Base-by-base conservation (phyloP, 2,329 filamentous ascomycete species). In the Amylocarpus encephaloides region DNA sequence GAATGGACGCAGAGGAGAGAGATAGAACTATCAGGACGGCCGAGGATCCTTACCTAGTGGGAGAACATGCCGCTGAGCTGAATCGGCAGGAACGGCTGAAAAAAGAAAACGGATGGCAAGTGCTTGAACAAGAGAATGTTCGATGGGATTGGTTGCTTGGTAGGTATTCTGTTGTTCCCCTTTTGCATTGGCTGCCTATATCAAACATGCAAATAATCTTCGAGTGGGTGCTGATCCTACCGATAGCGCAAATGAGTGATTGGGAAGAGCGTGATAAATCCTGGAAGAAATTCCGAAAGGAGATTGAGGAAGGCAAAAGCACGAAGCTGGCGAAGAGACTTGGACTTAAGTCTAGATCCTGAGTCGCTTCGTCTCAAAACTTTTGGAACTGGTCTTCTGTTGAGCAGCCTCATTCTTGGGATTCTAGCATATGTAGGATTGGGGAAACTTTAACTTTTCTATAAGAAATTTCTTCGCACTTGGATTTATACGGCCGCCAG, bases 1-100 rank as follows among this genome's bases (percentile, higher is more conserved):
- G 34, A 59, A 66, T 53, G 41, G 44, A 40, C 2, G 52, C 45
- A 18, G 55, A 55, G 26, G 55, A 53, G 44, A 43, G 43, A 15
- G 48, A 49, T 39, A 43, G 43, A 33, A 38, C 22, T 22, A 48
- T 58, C 7, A 38, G 53, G 22, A 81, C 80, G 2, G 71, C 83
- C 15, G 83, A 87, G 66, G 83, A 86, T 57, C 83, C 82, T 0
- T 75, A 82, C 50, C 69, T 86, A 9, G 83, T 86, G 1, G 83
- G 83, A 32, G 82, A 85, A 67, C 74, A 74, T 45, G 83, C 82
- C 3, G 83, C 83, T 2, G 70, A 72, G 9, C 66, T 73, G 54
- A 80, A 81, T 6, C 71, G 79, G 39, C 67, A 69, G n/a, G 77
- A 79, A 61, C 72, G 83, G 53, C 65, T 83, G 26, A 73, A 73